Conservation (phyloP, 2,329 filamentous ascomycete species). For the Metarhizium rileyi region DNA sequence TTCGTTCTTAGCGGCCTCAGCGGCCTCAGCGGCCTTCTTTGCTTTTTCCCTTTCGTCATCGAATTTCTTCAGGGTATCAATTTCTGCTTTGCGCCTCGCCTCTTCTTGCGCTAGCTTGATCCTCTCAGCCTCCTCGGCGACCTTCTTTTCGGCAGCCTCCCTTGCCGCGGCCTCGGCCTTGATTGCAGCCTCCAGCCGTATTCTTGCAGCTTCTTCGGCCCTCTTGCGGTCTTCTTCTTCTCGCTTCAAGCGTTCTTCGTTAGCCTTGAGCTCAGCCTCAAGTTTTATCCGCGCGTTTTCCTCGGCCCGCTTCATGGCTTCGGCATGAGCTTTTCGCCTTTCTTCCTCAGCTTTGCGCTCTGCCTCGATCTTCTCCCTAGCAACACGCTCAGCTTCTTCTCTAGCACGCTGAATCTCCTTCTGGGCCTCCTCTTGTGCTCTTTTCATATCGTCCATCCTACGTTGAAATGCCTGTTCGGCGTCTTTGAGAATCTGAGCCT, state of each 20-base stretch:
- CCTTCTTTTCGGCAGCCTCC: slow-evolving; percentile 29
- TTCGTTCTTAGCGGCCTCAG: slow-evolving; percentile 39
- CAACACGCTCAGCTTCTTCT: slow-evolving; percentile 34
- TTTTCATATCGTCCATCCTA: slow-evolving; percentile 30
- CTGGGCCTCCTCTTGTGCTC: slow-evolving; percentile 34
- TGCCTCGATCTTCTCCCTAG: slow-evolving; percentile 35
- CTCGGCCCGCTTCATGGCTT: slow-evolving; percentile 26
- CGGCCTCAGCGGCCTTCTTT: slow-evolving; percentile 28
- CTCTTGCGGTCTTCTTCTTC: slow-evolving; percentile 29
- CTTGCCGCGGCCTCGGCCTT: slow-evolving; percentile 32
- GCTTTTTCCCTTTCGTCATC: slow-evolving; percentile 27
- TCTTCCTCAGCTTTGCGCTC: slow-evolving; percentile 37
- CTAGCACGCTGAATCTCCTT: slow-evolving; percentile 38
- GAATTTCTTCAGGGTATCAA: slow-evolving; percentile 29
- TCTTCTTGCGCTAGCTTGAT: slow-evolving; percentile 28
- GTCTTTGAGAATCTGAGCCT: slow-evolving; percentile 35
- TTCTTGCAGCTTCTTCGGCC: slow-evolving; percentile 38
- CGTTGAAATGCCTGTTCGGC: slow-evolving; percentile 33
- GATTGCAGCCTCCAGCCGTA: slow-evolving; percentile 31
- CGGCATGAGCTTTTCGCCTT: slow-evolving; percentile 25
- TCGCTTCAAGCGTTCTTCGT: slow-evolving; percentile 31
- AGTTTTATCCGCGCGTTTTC: slow-evolving; percentile 27
- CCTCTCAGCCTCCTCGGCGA: slow-evolving; percentile 33
- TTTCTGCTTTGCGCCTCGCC: slow-evolving; percentile 28
- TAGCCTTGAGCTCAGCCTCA: slow-evolving; percentile 31